Conservation (phyloP, 1,284 basidiomycete genomes). For the Microbotryomycetes sp. region DNA sequence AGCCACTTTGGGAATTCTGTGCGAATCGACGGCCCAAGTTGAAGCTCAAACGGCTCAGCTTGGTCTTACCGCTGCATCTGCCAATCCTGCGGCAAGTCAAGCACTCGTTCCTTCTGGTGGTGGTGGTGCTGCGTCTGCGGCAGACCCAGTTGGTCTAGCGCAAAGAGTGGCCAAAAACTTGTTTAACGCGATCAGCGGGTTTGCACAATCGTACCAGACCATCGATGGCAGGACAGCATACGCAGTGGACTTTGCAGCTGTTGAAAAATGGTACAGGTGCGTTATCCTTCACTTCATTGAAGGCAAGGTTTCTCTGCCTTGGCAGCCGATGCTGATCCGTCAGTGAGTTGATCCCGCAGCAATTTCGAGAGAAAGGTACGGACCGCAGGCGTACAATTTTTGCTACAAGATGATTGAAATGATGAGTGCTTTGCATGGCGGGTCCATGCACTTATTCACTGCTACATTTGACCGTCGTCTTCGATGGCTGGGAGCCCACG, state of each 20-base stretch:
- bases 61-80: not conserved
- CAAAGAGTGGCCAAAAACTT: constrained; percentile 22
- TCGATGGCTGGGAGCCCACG: too few species aligned
- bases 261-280: constrained; percentile 25
- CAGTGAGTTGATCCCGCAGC: not conserved
- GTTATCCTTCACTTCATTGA: not conserved
- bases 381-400: constrained; percentile 20
- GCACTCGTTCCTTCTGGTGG: not conserved
- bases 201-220: constrained; percentile 18
- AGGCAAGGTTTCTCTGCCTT: too few species aligned
- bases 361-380: constrained; percentile 28
- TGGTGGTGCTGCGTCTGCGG: not conserved
- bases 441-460: not conserved
- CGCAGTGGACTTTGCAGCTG: constrained; percentile 13
- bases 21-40: constrained; percentile 26
- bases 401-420: constrained; percentile 11
- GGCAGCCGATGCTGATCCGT: not conserved
- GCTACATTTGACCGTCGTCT: too few species aligned
- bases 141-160: constrained; percentile 13
- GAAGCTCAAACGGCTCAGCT: constrained; percentile 10
- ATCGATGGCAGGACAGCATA: not conserved
- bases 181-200: constrained; percentile 18
- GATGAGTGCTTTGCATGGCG: not conserved
- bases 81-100: not conserved
- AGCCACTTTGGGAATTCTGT: constrained; percentile 26